Conservation (phyloP, 129 eudicot genomes). For the Flaveria ramosissima region DNA sequence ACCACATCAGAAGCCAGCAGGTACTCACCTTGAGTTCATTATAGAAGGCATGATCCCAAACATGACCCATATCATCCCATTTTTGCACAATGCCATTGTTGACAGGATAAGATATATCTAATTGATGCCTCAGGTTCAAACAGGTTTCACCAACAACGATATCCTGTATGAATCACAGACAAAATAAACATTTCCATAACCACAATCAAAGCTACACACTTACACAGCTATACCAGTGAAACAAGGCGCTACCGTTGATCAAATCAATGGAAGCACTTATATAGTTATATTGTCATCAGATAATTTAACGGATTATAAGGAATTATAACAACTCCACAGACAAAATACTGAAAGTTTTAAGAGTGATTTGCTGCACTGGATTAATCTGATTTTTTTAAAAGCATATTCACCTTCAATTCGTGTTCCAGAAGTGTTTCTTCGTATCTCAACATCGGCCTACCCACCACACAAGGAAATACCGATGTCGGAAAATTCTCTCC, state of each 20-base stretch:
- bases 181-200: slow-evolving; percentile 2
- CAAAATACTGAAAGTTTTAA: not conserved
- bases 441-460: slow-evolving; percentile 92
- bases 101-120: slow-evolving; percentile 94
- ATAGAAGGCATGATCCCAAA: slow-evolving; percentile 94
- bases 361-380: not conserved
- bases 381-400: not conserved
- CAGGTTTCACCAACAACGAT: slow-evolving; percentile 86
- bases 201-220: slow-evolving; percentile 8
- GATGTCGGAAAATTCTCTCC: slow-evolving; percentile 99
- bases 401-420: slow-evolving; percentile 67
- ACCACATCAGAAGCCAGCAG: slow-evolving; percentile 10
- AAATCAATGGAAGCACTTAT: not conserved
- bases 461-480: slow-evolving; percentile 93
- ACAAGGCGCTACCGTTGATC: slow-evolving; percentile 6
- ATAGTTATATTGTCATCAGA: not conserved
- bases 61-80: slow-evolving; percentile 97
- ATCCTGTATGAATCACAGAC: slow-evolving; percentile 47
- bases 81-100: slow-evolving; percentile 93
- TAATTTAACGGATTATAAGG: not conserved
- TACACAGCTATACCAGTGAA: slow-evolving; percentile 1
- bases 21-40: slow-evolving; percentile 78
- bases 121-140: slow-evolving; percentile 75
- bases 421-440: slow-evolving; percentile 96
- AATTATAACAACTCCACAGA: slow-evolving; percentile 5